Evolutionary conservation across 257 asterid species (phyloP).

Genomic region (Paulownia fortunei): DNA sequence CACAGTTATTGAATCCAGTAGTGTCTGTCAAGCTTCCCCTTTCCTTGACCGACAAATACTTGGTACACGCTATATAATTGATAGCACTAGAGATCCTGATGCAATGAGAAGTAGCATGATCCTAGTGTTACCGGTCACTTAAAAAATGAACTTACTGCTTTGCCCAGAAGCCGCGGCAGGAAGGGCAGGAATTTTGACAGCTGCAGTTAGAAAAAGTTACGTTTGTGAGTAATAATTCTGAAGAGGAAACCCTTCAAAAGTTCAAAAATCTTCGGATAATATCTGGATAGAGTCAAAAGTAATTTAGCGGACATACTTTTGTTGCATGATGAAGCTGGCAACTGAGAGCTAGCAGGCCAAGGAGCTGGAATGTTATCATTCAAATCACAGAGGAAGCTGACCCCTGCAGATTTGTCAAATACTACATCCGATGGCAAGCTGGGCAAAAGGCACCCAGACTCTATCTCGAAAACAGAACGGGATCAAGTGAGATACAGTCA

Average conservation of each 20-base stretch:
- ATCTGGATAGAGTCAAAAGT: not conserved
- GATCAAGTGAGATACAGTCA: slow-evolving; percentile 20
- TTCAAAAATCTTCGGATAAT: not conserved
- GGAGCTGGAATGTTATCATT: slow-evolving; percentile 98
- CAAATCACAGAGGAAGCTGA: slow-evolving; percentile 91
- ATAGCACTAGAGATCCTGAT: not conserved
- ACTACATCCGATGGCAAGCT: slow-evolving; percentile 93
- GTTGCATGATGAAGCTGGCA: slow-evolving; percentile 83
- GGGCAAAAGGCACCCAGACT: slow-evolving; percentile 93
- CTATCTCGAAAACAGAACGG: slow-evolving; percentile 42
- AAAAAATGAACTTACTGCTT: slow-evolving; percentile 58
- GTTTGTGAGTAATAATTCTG: slow-evolving; percentile 18
- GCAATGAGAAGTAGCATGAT: not conserved
- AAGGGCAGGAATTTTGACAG: slow-evolving; percentile 90
- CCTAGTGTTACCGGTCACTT: not conserved
- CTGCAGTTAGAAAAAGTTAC: slow-evolving; percentile 49
- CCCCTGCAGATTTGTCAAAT: slow-evolving; percentile 71
- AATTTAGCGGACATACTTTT: slow-evolving; percentile 55
- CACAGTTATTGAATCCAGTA: no score
- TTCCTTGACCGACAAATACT: no score
- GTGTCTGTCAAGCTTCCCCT: not conserved
- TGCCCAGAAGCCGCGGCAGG: slow-evolving; percentile 98
- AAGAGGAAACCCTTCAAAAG: not conserved
- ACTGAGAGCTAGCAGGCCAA: slow-evolving; percentile 80
- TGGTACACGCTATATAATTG: not conserved